These are phyloP conservation scores for Eutrema yunnanense DNA, from an alignment of 345 rosid species.

Conservation along the genomic window DNA sequence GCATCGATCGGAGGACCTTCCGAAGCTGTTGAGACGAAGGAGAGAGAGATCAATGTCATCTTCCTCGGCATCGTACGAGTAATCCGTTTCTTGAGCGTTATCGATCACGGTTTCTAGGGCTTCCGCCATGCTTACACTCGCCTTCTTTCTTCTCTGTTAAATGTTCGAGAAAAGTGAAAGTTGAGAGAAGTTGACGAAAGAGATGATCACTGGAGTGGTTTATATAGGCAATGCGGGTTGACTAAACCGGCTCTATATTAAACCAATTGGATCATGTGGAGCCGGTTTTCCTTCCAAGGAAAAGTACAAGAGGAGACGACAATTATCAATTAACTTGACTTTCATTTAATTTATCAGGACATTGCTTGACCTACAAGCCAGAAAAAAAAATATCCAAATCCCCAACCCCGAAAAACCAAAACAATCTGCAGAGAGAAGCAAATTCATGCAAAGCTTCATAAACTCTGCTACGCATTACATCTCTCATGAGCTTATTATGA, in stretches of 20 bases:
- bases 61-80: constrained; percentile 26
- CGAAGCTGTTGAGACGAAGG: constrained; percentile 33
- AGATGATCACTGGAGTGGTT: neutral
- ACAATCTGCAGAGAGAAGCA: constrained; percentile 22
- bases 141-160: neutral
- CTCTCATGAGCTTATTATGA: constrained; percentile 11
- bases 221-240: neutral
- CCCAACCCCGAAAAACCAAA: constrained; percentile 5
- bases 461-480: constrained; percentile 2
- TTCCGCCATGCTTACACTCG: constrained; percentile 17
- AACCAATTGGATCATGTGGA: constrained; percentile 6
- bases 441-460: constrained; percentile 6
- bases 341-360: constrained; percentile 11
- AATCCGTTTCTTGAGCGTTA: constrained; percentile 4
- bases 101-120: constrained; percentile 7
- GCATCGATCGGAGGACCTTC: constrained; percentile 29
- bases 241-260: neutral
- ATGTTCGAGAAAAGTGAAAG: neutral
- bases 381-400: neutral
- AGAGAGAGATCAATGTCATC: constrained; percentile 28
- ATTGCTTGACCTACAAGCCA: constrained; percentile 30
- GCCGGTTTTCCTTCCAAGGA: neutral
- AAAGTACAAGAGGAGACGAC: neutral
- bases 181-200: neutral
- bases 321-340: constrained; percentile 8